Evolutionary conservation across 2,329 filamentous ascomycete species (phyloP), one percentile per base, ranked within the genome.

Genomic region (Penicillium sp.): DNA sequence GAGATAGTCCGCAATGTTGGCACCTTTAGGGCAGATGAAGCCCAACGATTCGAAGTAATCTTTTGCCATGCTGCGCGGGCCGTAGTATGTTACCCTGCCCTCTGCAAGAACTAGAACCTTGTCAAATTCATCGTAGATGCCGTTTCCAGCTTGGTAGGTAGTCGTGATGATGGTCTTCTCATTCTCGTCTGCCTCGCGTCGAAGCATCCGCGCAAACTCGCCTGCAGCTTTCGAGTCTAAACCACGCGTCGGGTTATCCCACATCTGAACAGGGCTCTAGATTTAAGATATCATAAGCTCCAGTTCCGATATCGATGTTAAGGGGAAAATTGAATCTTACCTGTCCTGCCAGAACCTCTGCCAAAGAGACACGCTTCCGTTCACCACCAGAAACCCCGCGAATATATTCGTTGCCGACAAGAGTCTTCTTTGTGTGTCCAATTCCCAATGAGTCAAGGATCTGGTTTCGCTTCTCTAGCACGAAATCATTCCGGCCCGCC

Each of bases 331-430:
- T 32, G n/a, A n/a, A 5, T 7, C 33, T 37, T 73, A 72, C 4
- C 77, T 79, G 10, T 74, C 78, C 59, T 81, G 66, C 41, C 75
- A 79, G 63, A 2, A 67, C 57, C 44, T 88, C 85, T 1, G 82
- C 79, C 48, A 88, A 81, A 1, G 81, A 84, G 0, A 87, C 82
- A 50, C 84, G 77, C 67, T 87, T 87, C 3, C 83, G 69, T 64
- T 88, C 84, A 7, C 84, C 84, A 20, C 84, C 84, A 24, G 80
- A 83, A 0, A 88, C 81, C 52, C 85, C 83, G 2, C 84, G 77
- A 1, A 86, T 74, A 48, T 78, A 84, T 18, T 81, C 81, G 48
- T 86, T 80, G 2, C 84, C 84, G 3, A 88, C 82, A 54, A 81
- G 81, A 2, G 83, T 88, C 28, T 83, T 76, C 23, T 73, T 61